Percentiles rank a stretch among this genome's conserved stretches.
Evolutionary conservation across 305 asterid species (phyloP).

Genomic region (Solanum aculeatissimum): DNA sequence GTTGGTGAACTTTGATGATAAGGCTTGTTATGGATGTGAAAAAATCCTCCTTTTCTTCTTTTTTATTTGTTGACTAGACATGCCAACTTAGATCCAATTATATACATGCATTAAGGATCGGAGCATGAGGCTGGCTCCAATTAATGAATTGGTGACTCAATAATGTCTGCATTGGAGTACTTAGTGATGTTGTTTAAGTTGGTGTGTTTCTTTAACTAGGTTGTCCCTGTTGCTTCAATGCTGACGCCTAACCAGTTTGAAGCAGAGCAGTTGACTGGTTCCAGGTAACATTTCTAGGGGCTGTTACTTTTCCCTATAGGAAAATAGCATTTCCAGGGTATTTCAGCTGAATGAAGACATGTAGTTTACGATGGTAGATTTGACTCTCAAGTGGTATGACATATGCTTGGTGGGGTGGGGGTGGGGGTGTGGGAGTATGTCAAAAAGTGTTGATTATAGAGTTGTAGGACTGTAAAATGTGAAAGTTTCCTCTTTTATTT

Average conservation of each 20-base stretch:
- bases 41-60: background rate
- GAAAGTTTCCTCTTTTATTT: background rate
- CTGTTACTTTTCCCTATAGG: background rate
- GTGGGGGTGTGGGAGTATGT: background rate
- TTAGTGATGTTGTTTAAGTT: background rate
- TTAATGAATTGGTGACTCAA: background rate
- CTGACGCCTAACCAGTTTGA: constrained; percentile 98
- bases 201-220: constrained; percentile 34
- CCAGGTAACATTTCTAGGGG: constrained; percentile 45
- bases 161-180: background rate
- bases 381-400: background rate
- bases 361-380: background rate
- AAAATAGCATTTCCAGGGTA: background rate
- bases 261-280: constrained; percentile 75
- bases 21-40: background rate
- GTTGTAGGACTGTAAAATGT: background rate
- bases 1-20: background rate
- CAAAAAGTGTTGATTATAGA: background rate
- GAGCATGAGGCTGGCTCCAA: background rate
- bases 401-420: background rate
- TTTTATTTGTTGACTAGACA: background rate
- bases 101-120: background rate
- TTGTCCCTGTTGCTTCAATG: constrained; percentile 96
- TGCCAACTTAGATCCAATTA: background rate
- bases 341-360: background rate